phyloP scores from a whole-genome alignment of 768 basidiomycete species.

The Hygrophorus russula region DNA sequence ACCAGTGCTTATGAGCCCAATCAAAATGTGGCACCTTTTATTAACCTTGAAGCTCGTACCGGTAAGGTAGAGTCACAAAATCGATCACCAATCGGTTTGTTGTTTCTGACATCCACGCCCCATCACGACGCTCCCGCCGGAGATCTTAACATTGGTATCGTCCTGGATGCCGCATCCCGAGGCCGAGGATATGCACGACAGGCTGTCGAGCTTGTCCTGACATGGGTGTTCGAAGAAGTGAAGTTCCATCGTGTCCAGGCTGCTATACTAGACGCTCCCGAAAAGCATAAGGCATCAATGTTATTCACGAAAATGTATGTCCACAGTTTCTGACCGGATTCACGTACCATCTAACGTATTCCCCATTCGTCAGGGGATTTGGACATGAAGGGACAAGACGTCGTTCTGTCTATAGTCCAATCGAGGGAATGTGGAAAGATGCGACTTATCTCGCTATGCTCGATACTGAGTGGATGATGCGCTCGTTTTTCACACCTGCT shows the following conservation, averaged over 20 bases:
- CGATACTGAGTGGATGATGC: conserved; percentile 48
- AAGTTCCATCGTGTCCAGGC: conserved; percentile 43
- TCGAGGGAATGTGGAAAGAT: conserved; percentile 42
- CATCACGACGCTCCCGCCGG: conserved; percentile 13
- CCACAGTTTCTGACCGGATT: background rate
- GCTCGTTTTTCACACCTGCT: conserved; percentile 17
- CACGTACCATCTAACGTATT: background rate
- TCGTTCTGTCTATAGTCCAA: conserved; percentile 35
- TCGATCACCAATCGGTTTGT: conserved; percentile 24
- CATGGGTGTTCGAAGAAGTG: conserved; percentile 33
- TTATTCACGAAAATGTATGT: conserved; percentile 36
- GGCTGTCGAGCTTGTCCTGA: conserved; percentile 32
- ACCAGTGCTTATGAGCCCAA: no score
- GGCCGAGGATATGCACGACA: conserved; percentile 32
- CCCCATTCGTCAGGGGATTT: conserved; percentile 33
- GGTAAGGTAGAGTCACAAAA: no score
- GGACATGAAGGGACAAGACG: conserved; percentile 53
- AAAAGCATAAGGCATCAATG: conserved; percentile 29
- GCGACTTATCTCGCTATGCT: conserved; percentile 49
- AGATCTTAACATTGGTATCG: conserved; percentile 50
- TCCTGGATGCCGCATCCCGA: conserved; percentile 26
- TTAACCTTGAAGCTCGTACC: no score
- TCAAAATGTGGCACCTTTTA: no score
- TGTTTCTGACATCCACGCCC: conserved; percentile 28
- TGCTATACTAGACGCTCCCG: conserved; percentile 32